Conservation (phyloP, 257 asterid genomes). For the Lycium barbarum region DNA sequence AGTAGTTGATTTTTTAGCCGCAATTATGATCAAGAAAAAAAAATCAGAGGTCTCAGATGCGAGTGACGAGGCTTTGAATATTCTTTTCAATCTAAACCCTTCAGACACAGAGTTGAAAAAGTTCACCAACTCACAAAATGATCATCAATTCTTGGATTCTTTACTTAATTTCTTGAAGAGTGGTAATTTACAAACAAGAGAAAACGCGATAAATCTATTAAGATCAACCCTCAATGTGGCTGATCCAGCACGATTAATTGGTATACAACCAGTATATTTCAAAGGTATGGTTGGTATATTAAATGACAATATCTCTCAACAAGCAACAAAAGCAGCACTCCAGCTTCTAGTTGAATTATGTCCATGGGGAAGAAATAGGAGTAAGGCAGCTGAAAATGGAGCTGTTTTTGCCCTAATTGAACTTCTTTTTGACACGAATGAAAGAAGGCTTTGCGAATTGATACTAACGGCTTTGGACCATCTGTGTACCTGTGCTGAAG, state of each 20-base stretch:
- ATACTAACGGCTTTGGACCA: slow-evolving; percentile 56
- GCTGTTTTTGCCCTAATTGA: slow-evolving; percentile 56
- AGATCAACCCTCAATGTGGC: slow-evolving; percentile 47
- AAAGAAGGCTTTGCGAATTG: slow-evolving; percentile 57
- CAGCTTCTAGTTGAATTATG: slow-evolving; percentile 60
- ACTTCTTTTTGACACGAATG: slow-evolving; percentile 53
- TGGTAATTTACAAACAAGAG: slow-evolving; percentile 44
- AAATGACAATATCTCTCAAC: slow-evolving; percentile 44
- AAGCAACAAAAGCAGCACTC: slow-evolving; percentile 56
- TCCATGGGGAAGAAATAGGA: slow-evolving; percentile 72
- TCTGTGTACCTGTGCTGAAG: slow-evolving; percentile 79
- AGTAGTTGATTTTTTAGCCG: slow-evolving; percentile 44
- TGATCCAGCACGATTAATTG: slow-evolving; percentile 52
- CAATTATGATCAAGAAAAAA: slow-evolving; percentile 35
- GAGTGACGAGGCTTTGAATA: slow-evolving; percentile 48
- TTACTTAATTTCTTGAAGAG: slow-evolving; percentile 42
- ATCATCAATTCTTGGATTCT: slow-evolving; percentile 34
- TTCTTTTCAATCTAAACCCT: slow-evolving; percentile 52
- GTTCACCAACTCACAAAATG: slow-evolving; percentile 24
- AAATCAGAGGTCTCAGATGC: slow-evolving; percentile 11
- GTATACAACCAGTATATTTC: slow-evolving; percentile 40
- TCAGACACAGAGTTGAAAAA: slow-evolving; percentile 48
- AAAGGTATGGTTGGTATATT: slow-evolving; percentile 39
- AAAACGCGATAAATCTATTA: slow-evolving; percentile 40
- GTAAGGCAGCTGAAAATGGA: slow-evolving; percentile 60